Conservation (phyloP, 495 filamentous ascomycete species). For the Talaromyces proteolyticus region DNA sequence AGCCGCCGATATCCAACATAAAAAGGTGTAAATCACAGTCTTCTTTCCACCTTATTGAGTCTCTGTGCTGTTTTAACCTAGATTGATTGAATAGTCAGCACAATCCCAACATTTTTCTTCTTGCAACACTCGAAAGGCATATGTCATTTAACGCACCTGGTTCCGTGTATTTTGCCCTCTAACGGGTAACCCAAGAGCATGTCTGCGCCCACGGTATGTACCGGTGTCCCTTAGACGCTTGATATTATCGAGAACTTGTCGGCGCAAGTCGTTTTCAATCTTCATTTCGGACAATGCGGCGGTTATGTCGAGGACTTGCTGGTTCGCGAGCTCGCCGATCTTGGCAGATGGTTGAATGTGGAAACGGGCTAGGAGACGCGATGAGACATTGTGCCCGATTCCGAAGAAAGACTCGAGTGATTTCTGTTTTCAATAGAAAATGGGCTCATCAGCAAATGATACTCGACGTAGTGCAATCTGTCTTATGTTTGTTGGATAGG, state of each 20-base stretch:
- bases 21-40: conserved; percentile 27
- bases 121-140: conserved; percentile 4
- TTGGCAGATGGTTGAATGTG: conserved; percentile 77
- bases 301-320: conserved; percentile 72
- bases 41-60: conserved; percentile 73
- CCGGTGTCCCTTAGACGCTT: conserved; percentile 84
- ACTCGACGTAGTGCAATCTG: too few relatives aligned
- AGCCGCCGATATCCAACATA: neutral
- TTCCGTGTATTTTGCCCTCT: conserved; percentile 81
- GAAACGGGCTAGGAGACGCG: conserved; percentile 76
- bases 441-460: too few relatives aligned
- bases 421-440: too few relatives aligned
- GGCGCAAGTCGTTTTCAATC: conserved; percentile 82
- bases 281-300: conserved; percentile 85
- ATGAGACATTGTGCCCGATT: conserved; percentile 64
- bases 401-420: conserved; percentile 87
- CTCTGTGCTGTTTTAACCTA: conserved; percentile 70
- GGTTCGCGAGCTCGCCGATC: conserved; percentile 62
- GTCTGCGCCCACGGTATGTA: conserved; percentile 79
- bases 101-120: conserved; percentile 5
- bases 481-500: too few relatives aligned
- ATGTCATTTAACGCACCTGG: conserved; percentile 59
- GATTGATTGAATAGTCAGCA: neutral
- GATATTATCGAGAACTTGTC: conserved; percentile 77
- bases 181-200: conserved; percentile 84